Evolutionary conservation across 208 protist species (phyloP).

Genomic region (Balamuthia mandrillaris): DNA sequence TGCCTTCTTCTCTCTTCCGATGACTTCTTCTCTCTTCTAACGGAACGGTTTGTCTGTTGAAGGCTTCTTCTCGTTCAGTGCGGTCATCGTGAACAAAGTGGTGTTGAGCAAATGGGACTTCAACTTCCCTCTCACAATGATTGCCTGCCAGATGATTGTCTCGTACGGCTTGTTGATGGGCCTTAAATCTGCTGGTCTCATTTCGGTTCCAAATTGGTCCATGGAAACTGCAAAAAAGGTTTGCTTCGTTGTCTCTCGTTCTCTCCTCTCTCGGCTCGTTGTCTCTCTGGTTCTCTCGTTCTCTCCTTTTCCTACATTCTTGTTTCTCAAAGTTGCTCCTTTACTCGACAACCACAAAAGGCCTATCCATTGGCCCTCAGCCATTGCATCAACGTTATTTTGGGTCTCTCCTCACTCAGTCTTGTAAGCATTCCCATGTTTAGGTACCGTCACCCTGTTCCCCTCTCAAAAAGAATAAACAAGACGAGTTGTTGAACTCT

Average conservation of each 20-base stretch:
- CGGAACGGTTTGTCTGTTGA: too few species aligned
- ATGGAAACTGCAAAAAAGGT: background rate
- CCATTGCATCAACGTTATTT: background rate
- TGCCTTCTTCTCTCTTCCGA: too few species aligned
- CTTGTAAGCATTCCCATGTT: background rate
- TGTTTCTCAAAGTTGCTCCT: too few species aligned
- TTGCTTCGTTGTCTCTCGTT: too few species aligned
- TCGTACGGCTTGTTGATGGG: background rate
- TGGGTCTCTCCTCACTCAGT: background rate
- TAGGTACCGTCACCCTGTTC: background rate
- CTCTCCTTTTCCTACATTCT: too few species aligned
- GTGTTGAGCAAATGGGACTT: background rate
- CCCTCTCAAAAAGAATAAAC: background rate
- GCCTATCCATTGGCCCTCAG: background rate
- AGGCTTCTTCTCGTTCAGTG: background rate
- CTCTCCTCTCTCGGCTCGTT: too few species aligned
- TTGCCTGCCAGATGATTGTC: background rate
- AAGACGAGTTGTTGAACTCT: background rate
- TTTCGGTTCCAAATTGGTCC: background rate
- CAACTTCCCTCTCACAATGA: background rate
- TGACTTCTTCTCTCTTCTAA: too few species aligned
- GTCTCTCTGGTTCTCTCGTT: too few species aligned
- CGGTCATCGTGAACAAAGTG: background rate
- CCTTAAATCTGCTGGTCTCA: background rate
- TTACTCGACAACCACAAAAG: background rate